Percentiles rank a stretch among this genome's conserved stretches.
These are phyloP conservation scores for Lactarius sp. DNA, from an alignment of 768 basidiomycete genomes.

Conservation along the genomic window DNA sequence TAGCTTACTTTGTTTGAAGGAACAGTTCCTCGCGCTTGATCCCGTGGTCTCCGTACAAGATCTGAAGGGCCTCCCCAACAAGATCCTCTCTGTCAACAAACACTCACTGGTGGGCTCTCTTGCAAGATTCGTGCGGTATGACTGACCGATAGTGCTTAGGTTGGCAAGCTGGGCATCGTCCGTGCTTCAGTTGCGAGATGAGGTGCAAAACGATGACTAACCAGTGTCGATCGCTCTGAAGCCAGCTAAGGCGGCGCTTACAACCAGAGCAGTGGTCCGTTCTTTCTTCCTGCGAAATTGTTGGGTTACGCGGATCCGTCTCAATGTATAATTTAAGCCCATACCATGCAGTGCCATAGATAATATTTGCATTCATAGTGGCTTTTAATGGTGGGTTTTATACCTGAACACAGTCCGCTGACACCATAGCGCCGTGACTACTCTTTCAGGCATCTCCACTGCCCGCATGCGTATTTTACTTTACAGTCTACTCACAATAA, in stretches of 20 bases:
- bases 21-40: conserved; percentile 67
- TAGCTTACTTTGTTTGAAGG: conserved; percentile 70
- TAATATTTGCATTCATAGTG: conserved; percentile 39
- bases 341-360: conserved; percentile 62
- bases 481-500: not conserved
- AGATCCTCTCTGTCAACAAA: conserved; percentile 46
- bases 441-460: not conserved
- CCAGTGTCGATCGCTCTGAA: conserved; percentile 86
- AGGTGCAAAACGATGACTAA: conserved; percentile 29
- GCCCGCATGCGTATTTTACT: not conserved
- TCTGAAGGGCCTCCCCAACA: conserved; percentile 67
- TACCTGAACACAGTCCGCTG: not conserved
- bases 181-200: not conserved
- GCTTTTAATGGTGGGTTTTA: not conserved
- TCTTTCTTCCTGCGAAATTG: conserved; percentile 65
- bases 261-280: conserved; percentile 59
- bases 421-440: not conserved
- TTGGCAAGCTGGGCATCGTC: conserved; percentile 48
- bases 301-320: not conserved
- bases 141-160: conserved; percentile 65
- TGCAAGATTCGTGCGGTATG: not conserved
- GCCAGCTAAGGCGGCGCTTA: conserved; percentile 67
- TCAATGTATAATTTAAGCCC: not conserved
- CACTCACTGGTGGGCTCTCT: not conserved
- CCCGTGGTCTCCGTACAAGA: conserved; percentile 50